Conservation (phyloP, 2,329 filamentous ascomycete species). For the Fusarium austroafricanum region DNA sequence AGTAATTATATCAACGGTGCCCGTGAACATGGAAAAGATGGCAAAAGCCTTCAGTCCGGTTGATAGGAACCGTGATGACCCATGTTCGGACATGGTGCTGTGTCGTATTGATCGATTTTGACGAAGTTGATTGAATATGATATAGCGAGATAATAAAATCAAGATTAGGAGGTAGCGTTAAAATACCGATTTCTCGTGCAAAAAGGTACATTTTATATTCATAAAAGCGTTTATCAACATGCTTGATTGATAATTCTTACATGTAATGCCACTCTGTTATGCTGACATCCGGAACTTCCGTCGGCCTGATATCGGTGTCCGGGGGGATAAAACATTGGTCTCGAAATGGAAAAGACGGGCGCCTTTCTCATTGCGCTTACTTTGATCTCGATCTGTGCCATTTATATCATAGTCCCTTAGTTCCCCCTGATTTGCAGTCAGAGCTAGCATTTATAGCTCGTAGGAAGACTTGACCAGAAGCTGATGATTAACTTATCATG, state of each 20-base stretch:
- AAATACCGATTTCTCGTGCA: no score
- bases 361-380: background rate
- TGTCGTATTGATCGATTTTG: rapidly evolving
- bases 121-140: rapidly evolving
- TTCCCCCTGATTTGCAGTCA: no score
- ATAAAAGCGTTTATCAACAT: rapidly evolving
- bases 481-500: no score
- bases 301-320: background rate
- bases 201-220: background rate
- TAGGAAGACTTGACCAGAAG: no score
- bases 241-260: background rate
- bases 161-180: no score
- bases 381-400: no score
- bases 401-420: no score
- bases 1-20: background rate
- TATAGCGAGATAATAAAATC: rapidly evolving
- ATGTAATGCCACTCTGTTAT: background rate
- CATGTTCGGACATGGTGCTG: background rate
- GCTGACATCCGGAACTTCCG: slow-evolving; percentile 11
- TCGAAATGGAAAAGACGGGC: background rate
- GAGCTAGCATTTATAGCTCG: no score
- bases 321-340: background rate
- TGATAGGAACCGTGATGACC: background rate
- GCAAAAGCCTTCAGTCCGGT: slow-evolving; percentile 4
- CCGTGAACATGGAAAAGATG: slow-evolving; percentile 1